phyloP scores from a whole-genome alignment of 169 alveolate genomes.

The Babesia gibsoni region DNA sequence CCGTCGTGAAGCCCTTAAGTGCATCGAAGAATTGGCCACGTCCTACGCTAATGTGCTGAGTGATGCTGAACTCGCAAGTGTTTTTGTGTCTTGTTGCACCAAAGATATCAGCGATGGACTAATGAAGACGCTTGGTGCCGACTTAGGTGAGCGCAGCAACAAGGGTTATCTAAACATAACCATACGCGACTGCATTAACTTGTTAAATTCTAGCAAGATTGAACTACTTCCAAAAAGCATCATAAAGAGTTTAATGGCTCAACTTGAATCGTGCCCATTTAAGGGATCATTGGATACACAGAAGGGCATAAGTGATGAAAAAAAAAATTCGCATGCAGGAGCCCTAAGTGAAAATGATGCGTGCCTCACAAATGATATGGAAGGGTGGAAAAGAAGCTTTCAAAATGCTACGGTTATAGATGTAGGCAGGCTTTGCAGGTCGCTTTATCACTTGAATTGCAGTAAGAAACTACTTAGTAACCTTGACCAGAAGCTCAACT shows the following conservation, averaged over 20 bases:
- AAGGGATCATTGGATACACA: background rate
- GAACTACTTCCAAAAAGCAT: background rate
- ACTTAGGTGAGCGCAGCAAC: background rate
- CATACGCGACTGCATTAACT: background rate
- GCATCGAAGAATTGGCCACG: conserved; percentile 6
- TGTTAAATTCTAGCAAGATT: conserved; percentile 9
- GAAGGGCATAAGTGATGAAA: background rate
- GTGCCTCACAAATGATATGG: background rate
- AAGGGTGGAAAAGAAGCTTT: background rate
- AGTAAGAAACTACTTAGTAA: background rate
- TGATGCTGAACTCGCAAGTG: conserved; percentile 19
- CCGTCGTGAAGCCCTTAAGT: conserved; percentile 12
- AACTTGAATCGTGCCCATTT: background rate
- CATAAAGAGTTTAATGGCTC: background rate
- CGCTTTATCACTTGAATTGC: conserved; percentile 22
- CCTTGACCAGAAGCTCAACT: background rate
- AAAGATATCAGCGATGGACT: conserved; percentile 9
- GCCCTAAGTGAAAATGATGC: too few relatives aligned
- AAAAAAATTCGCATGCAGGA: background rate
- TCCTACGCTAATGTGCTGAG: background rate
- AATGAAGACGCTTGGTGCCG: background rate
- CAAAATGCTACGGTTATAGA: background rate
- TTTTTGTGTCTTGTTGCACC: conserved; percentile 16
- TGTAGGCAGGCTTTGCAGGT: conserved; percentile 10
- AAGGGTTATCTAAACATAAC: background rate